These are phyloP conservation scores for Zalaria obscura DNA, from an alignment of 2,329 filamentous ascomycete genomes.

Conservation along the genomic window DNA sequence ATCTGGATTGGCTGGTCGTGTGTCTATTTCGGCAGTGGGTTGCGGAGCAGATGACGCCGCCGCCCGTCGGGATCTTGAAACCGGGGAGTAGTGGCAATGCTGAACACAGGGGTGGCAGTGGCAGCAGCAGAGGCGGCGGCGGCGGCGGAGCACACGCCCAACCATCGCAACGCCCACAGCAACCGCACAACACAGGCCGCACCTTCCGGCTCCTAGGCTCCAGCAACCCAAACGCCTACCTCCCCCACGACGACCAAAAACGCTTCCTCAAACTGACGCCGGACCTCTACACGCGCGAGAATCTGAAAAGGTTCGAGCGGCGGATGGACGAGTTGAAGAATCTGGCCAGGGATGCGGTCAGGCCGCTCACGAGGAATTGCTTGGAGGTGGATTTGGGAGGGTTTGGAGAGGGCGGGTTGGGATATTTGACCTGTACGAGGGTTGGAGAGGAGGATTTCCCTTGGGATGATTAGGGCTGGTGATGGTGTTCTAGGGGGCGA, in stretches of 20 bases:
- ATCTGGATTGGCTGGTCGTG: conserved; percentile 80
- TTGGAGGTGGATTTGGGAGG: conserved; percentile 60
- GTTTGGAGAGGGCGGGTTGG: conserved; percentile 16
- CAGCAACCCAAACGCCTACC: conserved; percentile 48
- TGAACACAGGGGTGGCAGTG: conserved; percentile 8
- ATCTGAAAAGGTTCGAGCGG: conserved; percentile 70
- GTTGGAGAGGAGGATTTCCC: conserved; percentile 47
- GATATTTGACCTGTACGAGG: conserved; percentile 48
- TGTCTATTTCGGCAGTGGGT: conserved; percentile 87
- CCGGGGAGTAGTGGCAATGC: conserved; percentile 7
- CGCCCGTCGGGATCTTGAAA: conserved; percentile 40
- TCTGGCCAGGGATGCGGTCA: conserved; percentile 67
- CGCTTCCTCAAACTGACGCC: conserved; percentile 73
- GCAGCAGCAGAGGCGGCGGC: conserved; percentile 16
- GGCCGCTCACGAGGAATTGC: conserved; percentile 72
- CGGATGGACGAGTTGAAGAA: conserved; percentile 79
- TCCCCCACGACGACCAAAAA: conserved; percentile 79
- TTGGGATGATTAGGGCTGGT: conserved; percentile 30
- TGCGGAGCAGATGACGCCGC: conserved; percentile 72
- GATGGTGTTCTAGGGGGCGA: no score
- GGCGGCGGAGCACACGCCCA: conserved; percentile 6
- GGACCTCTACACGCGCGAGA: conserved; percentile 76
- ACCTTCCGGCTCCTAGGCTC: conserved; percentile 64
- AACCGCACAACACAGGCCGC: conserved; percentile 49
- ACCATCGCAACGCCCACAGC: conserved; percentile 22